phyloP scores from a whole-genome alignment of 2,329 filamentous ascomycete species.

The Orbilia blumenaviensis region DNA sequence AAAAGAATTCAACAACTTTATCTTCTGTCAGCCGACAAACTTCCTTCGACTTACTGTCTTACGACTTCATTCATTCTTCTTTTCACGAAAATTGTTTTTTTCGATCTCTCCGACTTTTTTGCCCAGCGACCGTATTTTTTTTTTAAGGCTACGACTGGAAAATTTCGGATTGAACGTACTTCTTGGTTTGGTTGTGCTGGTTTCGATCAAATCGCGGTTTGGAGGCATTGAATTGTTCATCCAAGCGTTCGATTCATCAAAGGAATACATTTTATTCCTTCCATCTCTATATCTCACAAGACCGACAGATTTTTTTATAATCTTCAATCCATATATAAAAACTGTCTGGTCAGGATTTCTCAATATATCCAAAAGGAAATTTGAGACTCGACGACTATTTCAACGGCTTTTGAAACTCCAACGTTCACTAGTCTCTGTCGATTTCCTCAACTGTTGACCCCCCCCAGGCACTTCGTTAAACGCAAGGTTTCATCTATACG shows the following conservation, averaged over 20 bases:
- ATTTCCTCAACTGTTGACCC: slow-evolving; percentile 29
- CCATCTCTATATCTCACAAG: background rate
- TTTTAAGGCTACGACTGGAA: slow-evolving; percentile 23
- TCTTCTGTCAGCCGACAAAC: slow-evolving; percentile 25
- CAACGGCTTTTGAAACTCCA: slow-evolving; percentile 13
- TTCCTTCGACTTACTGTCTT: slow-evolving; percentile 32
- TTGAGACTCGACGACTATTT: slow-evolving; percentile 16
- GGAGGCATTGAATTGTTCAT: slow-evolving; percentile 54
- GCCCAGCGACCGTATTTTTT: slow-evolving; percentile 12
- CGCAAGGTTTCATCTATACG: slow-evolving; percentile 52
- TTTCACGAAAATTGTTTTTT: slow-evolving; percentile 32
- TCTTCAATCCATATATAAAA: background rate
- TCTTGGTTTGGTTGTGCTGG: slow-evolving; percentile 53
- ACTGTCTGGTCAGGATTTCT: slow-evolving; percentile 11
- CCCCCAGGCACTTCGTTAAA: slow-evolving; percentile 27
- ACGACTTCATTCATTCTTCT: slow-evolving; percentile 49
- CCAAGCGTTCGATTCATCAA: slow-evolving; percentile 52
- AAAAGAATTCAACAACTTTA: background rate
- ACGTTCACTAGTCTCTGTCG: slow-evolving; percentile 29
- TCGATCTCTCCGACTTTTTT: slow-evolving; percentile 23
- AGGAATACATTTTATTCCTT: slow-evolving; percentile 24
- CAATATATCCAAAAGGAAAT: slow-evolving; percentile 27
- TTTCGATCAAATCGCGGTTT: slow-evolving; percentile 54
- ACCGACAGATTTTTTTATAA: background rate
- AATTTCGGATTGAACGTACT: slow-evolving; percentile 28